A percentile compares a stretch with the other conserved stretches of the same genome.
phyloP scores from a whole-genome alignment of 176 grass and related monocot genomes.

The Otatea glauca region DNA sequence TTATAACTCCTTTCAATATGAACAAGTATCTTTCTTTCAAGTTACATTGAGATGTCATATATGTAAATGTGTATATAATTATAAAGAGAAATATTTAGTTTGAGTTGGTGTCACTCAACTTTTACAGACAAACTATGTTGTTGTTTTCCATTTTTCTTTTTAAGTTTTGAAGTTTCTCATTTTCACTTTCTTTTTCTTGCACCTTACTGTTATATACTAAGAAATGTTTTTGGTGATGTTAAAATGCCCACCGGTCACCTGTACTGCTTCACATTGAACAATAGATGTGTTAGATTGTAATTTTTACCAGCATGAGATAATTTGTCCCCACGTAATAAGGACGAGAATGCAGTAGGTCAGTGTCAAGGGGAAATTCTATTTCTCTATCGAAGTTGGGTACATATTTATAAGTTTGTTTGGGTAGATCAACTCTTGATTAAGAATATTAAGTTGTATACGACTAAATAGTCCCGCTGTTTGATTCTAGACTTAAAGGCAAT shows the following conservation, averaged over 20 bases:
- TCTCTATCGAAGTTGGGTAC: constrained; percentile 37
- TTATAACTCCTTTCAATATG: neutral
- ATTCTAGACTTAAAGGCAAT: constrained; percentile 15
- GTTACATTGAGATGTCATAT: neutral
- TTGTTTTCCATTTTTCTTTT: neutral
- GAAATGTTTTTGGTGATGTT: constrained; percentile 5
- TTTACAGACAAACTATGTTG: neutral
- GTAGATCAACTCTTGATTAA: constrained; percentile 36
- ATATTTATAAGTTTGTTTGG: constrained; percentile 37
- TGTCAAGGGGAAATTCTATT: constrained; percentile 37
- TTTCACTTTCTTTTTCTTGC: neutral
- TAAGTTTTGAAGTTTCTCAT: neutral
- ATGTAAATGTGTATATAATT: neutral
- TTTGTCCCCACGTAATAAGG: neutral
- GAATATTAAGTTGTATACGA: constrained; percentile 5
- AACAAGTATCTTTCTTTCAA: neutral
- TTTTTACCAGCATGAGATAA: constrained; percentile 18
- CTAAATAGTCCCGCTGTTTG: neutral
- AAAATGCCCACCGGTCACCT: constrained; percentile 1
- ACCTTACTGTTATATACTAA: neutral
- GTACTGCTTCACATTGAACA: neutral
- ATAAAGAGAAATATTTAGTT: neutral
- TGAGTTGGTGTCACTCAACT: neutral
- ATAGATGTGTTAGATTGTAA: constrained; percentile 1
- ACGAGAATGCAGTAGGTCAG: neutral